Percentiles rank a stretch among this genome's conserved stretches.
phyloP scores from a whole-genome alignment of 1,284 basidiomycete genomes.

The Earliella scabrosa region DNA sequence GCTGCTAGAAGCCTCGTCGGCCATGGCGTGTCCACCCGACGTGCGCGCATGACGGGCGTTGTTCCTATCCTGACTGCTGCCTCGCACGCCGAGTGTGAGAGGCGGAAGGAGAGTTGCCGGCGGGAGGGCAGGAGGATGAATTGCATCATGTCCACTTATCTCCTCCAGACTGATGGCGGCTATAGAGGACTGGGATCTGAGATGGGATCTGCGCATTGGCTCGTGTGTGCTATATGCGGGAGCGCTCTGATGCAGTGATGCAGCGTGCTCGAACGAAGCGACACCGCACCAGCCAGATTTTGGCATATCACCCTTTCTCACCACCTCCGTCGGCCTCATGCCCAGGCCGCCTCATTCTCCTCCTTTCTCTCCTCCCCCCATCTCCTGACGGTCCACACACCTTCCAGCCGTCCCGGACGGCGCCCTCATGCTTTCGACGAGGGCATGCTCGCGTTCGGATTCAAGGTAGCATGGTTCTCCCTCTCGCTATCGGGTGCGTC shows the following conservation, averaged over 20 bases:
- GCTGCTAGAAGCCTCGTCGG: neutral
- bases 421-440: slow-evolving; percentile 14
- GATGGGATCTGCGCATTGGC: slow-evolving; percentile 6
- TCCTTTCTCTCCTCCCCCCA: slow-evolving; percentile 18
- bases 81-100: neutral
- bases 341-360: slow-evolving; percentile 5
- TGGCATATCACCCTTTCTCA: slow-evolving; percentile 20
- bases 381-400: slow-evolving; percentile 7
- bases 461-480: slow-evolving; percentile 37
- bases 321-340: slow-evolving; percentile 8
- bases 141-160: slow-evolving; percentile 12
- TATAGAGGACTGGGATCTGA: slow-evolving; percentile 10
- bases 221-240: slow-evolving; percentile 8
- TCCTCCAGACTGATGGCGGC: slow-evolving; percentile 19
- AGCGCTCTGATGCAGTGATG: slow-evolving; percentile 18
- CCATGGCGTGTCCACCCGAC: neutral
- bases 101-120: neutral
- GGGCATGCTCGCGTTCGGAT: slow-evolving; percentile 35
- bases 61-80: neutral
- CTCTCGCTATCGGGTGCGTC: slow-evolving; percentile 36
- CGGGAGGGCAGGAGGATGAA: neutral
- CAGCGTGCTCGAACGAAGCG: slow-evolving; percentile 17
- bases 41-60: neutral
- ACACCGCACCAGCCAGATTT: slow-evolving; percentile 14
- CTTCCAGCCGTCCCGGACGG: slow-evolving; percentile 17